phyloP scores from a whole-genome alignment of 371 early-diverging fungal species.

The Capniomyces stellatus region DNA sequence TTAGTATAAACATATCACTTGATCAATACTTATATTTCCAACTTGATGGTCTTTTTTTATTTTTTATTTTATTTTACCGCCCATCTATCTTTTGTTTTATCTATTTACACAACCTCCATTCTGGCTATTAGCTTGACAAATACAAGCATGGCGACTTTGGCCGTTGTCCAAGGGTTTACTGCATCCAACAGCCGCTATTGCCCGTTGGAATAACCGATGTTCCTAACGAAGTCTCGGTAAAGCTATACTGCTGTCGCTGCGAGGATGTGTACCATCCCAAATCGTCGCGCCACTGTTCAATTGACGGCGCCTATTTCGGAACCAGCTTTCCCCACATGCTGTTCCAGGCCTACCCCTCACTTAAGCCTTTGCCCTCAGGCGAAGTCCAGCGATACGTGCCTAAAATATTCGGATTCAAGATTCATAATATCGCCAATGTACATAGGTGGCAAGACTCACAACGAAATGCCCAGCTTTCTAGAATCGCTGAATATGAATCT shows the following conservation, averaged over 20 bases:
- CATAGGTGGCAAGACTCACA: slow-evolving; percentile 75
- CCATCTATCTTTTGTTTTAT: not conserved
- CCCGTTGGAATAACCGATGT: slow-evolving; percentile 84
- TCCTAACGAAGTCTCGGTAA: slow-evolving; percentile 63
- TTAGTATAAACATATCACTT: not conserved
- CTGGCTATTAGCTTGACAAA: slow-evolving; percentile 37
- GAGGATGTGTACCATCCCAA: slow-evolving; percentile 89
- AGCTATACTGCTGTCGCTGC: slow-evolving; percentile 83
- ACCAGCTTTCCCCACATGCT: slow-evolving; percentile 94
- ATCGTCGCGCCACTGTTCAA: slow-evolving; percentile 49
- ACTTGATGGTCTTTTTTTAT: not conserved
- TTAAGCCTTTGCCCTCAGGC: slow-evolving; percentile 36
- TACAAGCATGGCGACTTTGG: slow-evolving; percentile 85
- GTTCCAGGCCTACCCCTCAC: slow-evolving; percentile 75
- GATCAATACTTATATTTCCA: not conserved
- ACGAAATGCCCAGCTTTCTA: slow-evolving; percentile 11
- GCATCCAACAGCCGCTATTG: slow-evolving; percentile 61
- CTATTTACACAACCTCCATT: not conserved
- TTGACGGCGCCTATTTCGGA: slow-evolving; percentile 97
- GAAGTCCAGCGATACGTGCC: slow-evolving; percentile 67
- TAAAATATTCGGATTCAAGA: slow-evolving; percentile 89
- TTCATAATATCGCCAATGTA: slow-evolving; percentile 35
- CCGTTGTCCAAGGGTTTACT: slow-evolving; percentile 81
- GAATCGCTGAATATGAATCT: not conserved
- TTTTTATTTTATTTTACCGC: not conserved